Conservation (phyloP, 176 grass and related monocot genomes). For the Carex myosuroides region DNA sequence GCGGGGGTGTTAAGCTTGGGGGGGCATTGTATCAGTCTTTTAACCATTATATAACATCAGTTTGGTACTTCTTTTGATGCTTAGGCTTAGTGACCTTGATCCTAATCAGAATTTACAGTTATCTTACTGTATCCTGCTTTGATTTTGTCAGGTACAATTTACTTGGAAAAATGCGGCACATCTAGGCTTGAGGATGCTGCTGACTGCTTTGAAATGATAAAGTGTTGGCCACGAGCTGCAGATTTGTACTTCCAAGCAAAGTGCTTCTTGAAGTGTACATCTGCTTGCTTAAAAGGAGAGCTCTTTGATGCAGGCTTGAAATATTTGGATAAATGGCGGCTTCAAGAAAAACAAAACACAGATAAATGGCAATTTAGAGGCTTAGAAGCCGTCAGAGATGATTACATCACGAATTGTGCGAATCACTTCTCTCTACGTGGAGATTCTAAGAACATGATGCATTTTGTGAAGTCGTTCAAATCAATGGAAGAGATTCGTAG, state of each 20-base stretch:
- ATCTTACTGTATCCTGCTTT: background rate
- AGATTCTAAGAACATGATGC: constrained; percentile 55
- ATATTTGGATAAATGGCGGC: constrained; percentile 39
- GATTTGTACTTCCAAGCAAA: constrained; percentile 55
- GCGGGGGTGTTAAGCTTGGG: too few relatives aligned
- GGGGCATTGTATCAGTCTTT: too few relatives aligned
- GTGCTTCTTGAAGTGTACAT: constrained; percentile 50
- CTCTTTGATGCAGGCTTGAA: constrained; percentile 40
- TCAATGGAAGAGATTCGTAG: constrained; percentile 41
- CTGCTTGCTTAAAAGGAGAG: constrained; percentile 47
- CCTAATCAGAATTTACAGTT: background rate
- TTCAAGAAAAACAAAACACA: constrained; percentile 12
- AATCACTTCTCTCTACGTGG: constrained; percentile 20
- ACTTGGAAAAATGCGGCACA: constrained; percentile 58
- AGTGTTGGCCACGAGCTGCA: constrained; percentile 51
- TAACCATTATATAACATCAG: background rate
- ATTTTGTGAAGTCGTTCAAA: constrained; percentile 48
- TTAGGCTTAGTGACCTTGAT: background rate
- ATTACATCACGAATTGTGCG: constrained; percentile 51
- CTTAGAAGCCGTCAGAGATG: constrained; percentile 21
- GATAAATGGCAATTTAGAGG: constrained; percentile 15
- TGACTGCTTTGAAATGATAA: constrained; percentile 44
- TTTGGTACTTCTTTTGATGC: background rate
- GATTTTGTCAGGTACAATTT: constrained; percentile 43
- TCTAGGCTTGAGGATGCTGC: constrained; percentile 62